These are phyloP conservation scores for Adiantum capillusveneris DNA, from an alignment of 75 land plant genomes.

Conservation along the genomic window DNA sequence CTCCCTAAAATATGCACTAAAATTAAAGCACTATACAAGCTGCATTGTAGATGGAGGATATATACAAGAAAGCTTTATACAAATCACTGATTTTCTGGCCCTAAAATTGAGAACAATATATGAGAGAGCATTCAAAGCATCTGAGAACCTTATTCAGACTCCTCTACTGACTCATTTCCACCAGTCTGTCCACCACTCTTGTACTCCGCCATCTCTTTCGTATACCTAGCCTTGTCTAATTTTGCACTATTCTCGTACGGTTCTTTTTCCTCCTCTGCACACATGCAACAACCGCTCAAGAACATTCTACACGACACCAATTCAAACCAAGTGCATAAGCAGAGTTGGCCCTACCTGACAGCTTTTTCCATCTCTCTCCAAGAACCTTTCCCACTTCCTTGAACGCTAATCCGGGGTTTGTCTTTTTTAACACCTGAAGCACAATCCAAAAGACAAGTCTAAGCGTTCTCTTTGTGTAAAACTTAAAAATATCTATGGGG, in stretches of 20 bases:
- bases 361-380: constrained; percentile 72
- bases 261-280: constrained; percentile 68
- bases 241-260: constrained; percentile 53
- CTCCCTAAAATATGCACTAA: too few relatives aligned
- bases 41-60: too few relatives aligned
- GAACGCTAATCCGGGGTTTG: constrained; percentile 55
- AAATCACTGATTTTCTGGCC: too few relatives aligned
- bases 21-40: too few relatives aligned
- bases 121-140: too few relatives aligned
- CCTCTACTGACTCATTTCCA: too few relatives aligned
- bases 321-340: not conserved
- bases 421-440: constrained; percentile 52
- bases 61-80: too few relatives aligned
- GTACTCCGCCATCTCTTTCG: constrained; percentile 54
- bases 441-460: not conserved
- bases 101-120: too few relatives aligned
- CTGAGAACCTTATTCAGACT: too few relatives aligned
- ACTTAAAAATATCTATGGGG: too few relatives aligned
- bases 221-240: constrained; percentile 61
- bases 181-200: constrained; percentile 22
- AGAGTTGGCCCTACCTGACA: constrained; percentile 43
- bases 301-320: not conserved
- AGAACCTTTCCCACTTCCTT: constrained; percentile 55
- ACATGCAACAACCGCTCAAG: not conserved
- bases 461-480: not conserved